These are phyloP conservation scores for Glycine latifolia DNA, from an alignment of 306 rosid genomes.

Conservation along the genomic window DNA sequence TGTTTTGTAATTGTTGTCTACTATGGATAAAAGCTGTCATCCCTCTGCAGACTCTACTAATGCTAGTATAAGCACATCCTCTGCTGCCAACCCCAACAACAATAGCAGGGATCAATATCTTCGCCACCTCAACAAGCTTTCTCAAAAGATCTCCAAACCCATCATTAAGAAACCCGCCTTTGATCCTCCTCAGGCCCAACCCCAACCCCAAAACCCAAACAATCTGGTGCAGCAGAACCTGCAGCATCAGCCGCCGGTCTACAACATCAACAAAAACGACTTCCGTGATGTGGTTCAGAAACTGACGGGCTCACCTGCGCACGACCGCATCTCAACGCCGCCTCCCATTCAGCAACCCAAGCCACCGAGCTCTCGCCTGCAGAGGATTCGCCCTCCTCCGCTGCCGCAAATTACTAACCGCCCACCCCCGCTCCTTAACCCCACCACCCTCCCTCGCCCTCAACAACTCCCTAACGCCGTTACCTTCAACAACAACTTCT, in stretches of 20 bases:
- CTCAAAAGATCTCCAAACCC: slow-evolving; percentile 95
- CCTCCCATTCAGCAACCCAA: slow-evolving; percentile 86
- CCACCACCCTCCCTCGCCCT: neutral
- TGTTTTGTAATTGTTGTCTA: neutral
- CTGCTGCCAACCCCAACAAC: neutral
- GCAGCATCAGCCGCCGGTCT: slow-evolving; percentile 95
- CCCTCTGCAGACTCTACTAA: slow-evolving; percentile 47
- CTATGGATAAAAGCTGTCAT: slow-evolving; percentile 53
- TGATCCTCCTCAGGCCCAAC: slow-evolving; percentile 39
- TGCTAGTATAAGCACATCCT: neutral
- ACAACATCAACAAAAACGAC: slow-evolving; percentile 95
- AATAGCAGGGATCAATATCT: slow-evolving; percentile 61
- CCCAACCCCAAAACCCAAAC: neutral
- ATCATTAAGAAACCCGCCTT: slow-evolving; percentile 55
- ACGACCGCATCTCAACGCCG: slow-evolving; percentile 75
- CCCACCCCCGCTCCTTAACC: slow-evolving; percentile 61
- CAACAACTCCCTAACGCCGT: slow-evolving; percentile 42
- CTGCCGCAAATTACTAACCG: slow-evolving; percentile 73
- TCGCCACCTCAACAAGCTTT: slow-evolving; percentile 83
- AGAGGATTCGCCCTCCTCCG: slow-evolving; percentile 96
- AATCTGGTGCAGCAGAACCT: slow-evolving; percentile 48
- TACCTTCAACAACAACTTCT: neutral
- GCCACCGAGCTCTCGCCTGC: slow-evolving; percentile 87
- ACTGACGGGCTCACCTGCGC: slow-evolving; percentile 96
- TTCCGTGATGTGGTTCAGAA: slow-evolving; percentile 96